Conservation (phyloP, 495 filamentous ascomycete genomes). For the Massariosphaeria phaeospora region DNA sequence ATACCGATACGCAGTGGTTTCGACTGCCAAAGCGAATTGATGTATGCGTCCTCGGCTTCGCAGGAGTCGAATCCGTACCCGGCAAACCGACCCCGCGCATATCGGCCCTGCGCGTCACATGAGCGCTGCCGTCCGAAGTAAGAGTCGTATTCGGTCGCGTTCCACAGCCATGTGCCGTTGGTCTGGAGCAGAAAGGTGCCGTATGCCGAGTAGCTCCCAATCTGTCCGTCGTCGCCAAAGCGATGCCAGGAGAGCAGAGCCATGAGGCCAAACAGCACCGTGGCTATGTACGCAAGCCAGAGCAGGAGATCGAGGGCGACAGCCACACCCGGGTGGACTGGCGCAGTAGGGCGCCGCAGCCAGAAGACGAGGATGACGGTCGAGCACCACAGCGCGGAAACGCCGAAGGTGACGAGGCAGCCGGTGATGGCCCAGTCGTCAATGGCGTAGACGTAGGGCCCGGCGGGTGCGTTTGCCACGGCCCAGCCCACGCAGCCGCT, state of each 20-base stretch:
- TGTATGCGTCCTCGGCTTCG: conserved; percentile 22
- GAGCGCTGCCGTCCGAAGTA: no score
- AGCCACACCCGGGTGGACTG: conserved; percentile 36
- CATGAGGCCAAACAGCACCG: conserved; percentile 17
- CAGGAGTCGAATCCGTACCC: conserved; percentile 21
- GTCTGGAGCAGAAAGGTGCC: conserved; percentile 23
- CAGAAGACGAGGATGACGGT: conserved; percentile 20
- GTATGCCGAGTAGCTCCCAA: conserved; percentile 2
- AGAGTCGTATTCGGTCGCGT: no score
- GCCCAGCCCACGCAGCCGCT: conserved; percentile 36
- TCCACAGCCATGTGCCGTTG: conserved; percentile 32
- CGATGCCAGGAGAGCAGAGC: not conserved
- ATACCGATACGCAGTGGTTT: conserved; percentile 6
- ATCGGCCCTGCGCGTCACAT: no score
- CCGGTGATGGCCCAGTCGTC: conserved; percentile 8
- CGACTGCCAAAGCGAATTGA: conserved; percentile 22
- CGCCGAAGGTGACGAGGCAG: conserved; percentile 15
- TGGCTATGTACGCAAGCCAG: conserved; percentile 35
- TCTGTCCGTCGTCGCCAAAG: conserved; percentile 14
- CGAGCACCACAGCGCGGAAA: conserved; percentile 23
- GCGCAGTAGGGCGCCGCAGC: conserved; percentile 18
- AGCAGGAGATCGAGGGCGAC: conserved; percentile 40
- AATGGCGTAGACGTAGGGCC: conserved; percentile 1
- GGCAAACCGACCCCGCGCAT: no score
- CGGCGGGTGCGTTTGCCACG: not conserved